phyloP scores from a whole-genome alignment of 495 filamentous ascomycete genomes.

The Corynascus novoguineensis region DNA sequence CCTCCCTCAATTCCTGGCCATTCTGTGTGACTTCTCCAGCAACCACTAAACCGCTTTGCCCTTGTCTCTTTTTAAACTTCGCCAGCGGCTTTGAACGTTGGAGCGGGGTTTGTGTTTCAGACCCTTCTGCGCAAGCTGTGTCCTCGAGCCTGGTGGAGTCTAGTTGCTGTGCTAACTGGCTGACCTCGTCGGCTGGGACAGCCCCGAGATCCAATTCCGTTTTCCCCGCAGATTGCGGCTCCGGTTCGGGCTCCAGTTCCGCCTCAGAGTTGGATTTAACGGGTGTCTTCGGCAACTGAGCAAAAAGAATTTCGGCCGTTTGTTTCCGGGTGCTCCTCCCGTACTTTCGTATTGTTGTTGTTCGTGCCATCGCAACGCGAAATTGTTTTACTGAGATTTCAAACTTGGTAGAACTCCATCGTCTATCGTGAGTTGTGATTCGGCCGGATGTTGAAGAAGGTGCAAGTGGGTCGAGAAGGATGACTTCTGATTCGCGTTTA shows the following conservation, averaged over 20 bases:
- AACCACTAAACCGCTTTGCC: no score
- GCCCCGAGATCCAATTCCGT: neutral
- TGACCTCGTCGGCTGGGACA: neutral
- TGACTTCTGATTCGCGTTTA: neutral
- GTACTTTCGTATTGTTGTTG: conserved; percentile 37
- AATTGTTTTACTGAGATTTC: no score
- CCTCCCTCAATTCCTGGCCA: no score
- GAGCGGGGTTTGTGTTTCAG: neutral
- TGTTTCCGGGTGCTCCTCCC: conserved; percentile 37
- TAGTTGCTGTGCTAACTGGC: neutral
- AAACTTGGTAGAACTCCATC: no score
- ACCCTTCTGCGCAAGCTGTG: neutral
- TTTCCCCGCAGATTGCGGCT: neutral
- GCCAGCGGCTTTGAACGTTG: no score
- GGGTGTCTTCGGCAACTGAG: conserved; percentile 39
- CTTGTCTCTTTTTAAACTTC: no score
- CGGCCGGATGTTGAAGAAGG: neutral
- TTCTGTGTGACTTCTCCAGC: no score
- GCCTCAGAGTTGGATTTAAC: no score
- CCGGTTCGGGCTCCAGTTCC: neutral
- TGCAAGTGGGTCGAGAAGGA: neutral
- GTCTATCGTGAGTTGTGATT: no score
- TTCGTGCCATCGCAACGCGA: conserved; percentile 28
- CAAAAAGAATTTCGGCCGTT: conserved; percentile 37
- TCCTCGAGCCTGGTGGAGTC: neutral